Evolutionary conservation across 768 basidiomycete genomes (phyloP), one percentile per base, ranked within the genome.

Genomic region (Coprinopsis strossmayeri): DNA sequence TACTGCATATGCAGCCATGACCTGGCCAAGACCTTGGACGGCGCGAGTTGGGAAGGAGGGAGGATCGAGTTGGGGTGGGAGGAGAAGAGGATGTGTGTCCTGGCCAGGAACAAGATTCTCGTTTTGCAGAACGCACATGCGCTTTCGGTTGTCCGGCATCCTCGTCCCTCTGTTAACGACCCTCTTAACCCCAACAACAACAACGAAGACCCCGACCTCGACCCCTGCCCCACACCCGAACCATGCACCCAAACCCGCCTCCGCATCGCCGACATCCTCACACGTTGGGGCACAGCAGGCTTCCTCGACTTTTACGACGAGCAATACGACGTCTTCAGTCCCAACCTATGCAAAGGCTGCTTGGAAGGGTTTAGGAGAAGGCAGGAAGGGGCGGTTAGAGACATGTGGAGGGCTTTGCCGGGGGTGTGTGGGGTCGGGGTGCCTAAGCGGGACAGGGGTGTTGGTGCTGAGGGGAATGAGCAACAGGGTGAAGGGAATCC

Each of bases 1-100:
- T 69, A 69, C 54, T 69, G 68, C 54, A 61, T 69, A 24, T 62
- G 62, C 55, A 68, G 61, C 51, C 64, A 66, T 49, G 64, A 68
- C 7, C 57, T 69, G 34, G 59, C 60, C 39, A 67, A 69, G 49
- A 66, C 66, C 2, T 58, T 70, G n/a, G 68, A 70, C 41, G 57
- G 62, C 23, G 59, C 64, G 5, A 46, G 53, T 2, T 70, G 66
- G 62, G 21, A 30, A 9, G 38, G n/a, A 3, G 34, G 28, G 35
- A 48, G 54, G 39, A 51, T 67, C 41, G 42, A 46, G n/a, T 48
- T 68, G 20, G 23, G 39, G 2, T 59, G 57, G 58, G 46, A 49
- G 5, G 65, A 67, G 49, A 61, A 63, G 48, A 57, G 59, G 21
- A 56, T 58, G 55, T 61, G 57, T 40, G 53, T 65, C 49, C 48